A percentile compares a stretch with the other conserved stretches of the same genome.
Evolutionary conservation across 805 yeast genomes (phyloP).

Genomic region (Spathaspora girioi): DNA sequence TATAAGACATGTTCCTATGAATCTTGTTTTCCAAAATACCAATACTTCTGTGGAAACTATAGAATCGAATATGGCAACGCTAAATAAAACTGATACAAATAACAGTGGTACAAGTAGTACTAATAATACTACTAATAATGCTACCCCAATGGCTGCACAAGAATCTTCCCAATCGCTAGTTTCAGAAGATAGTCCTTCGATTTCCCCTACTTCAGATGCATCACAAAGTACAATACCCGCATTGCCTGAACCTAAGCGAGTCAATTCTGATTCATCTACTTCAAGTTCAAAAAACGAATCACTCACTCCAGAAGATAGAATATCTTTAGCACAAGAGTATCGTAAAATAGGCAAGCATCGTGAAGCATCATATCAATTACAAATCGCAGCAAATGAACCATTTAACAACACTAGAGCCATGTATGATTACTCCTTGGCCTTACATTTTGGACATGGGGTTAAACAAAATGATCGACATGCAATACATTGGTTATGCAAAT

Average conservation of each 20-base stretch:
- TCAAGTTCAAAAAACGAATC: neutral
- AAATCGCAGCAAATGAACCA: slow-evolving; percentile 60
- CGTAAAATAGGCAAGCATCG: slow-evolving; percentile 57
- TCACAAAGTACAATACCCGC: neutral
- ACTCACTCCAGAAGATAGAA: slow-evolving; percentile 27
- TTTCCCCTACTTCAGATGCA: neutral
- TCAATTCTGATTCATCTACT: slow-evolving; percentile 1
- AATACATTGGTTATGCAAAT: slow-evolving; percentile 57
- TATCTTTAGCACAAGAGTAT: slow-evolving; percentile 43
- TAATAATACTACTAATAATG: too few species aligned
- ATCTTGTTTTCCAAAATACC: slow-evolving; percentile 17
- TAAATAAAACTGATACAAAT: slow-evolving; percentile 1
- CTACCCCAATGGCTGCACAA: neutral
- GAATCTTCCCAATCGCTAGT: slow-evolving; percentile 4
- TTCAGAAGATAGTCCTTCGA: neutral
- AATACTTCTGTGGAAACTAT: slow-evolving; percentile 23
- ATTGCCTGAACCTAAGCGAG: neutral
- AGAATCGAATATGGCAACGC: slow-evolving; percentile 17
- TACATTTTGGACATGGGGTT: slow-evolving; percentile 68
- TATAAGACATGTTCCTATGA: slow-evolving; percentile 16
- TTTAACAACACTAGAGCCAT: slow-evolving; percentile 55
- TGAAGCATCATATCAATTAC: slow-evolving; percentile 68
- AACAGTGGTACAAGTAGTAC: neutral
- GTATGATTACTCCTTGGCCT: slow-evolving; percentile 64
- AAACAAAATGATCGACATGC: slow-evolving; percentile 52